A percentile compares a stretch with the other conserved stretches of the same genome.
phyloP scores from a whole-genome alignment of 345 rosid genomes.

The Acer campestre region DNA sequence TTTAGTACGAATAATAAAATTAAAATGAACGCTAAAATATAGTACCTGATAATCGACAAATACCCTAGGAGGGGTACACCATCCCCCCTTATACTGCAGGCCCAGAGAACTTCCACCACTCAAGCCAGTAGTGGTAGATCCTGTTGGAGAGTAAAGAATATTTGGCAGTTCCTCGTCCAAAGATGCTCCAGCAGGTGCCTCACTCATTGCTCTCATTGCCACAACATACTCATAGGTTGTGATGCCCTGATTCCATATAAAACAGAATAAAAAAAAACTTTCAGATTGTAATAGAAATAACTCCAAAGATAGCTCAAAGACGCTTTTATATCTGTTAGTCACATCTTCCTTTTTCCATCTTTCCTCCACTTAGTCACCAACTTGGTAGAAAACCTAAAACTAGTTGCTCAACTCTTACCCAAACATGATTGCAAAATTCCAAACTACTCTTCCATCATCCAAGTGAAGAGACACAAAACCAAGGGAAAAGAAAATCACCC shows the following conservation, averaged over 20 bases:
- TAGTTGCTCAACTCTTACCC: neutral
- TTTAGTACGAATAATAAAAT: neutral
- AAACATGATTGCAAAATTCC: neutral
- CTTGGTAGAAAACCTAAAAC: constrained; percentile 4
- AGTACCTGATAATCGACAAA: constrained; percentile 94
- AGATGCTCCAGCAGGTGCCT: constrained; percentile 81
- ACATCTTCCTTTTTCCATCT: neutral
- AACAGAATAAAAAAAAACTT: neutral
- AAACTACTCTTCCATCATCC: neutral
- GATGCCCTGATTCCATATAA: constrained; percentile 59
- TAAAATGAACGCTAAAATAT: neutral
- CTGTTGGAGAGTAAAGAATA: constrained; percentile 74
- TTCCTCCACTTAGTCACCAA: neutral
- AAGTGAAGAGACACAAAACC: neutral
- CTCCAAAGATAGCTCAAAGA: neutral
- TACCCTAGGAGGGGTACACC: constrained; percentile 98
- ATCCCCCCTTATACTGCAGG: constrained; percentile 77
- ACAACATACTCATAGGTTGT: constrained; percentile 91
- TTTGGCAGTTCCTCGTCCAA: constrained; percentile 67
- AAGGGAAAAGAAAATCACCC: constrained; percentile 11
- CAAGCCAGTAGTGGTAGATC: constrained; percentile 86
- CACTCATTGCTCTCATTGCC: constrained; percentile 94
- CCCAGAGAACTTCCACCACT: constrained; percentile 94
- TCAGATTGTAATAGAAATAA: constrained; percentile 3
- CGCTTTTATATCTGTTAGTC: neutral